phyloP scores from a whole-genome alignment of 2,329 filamentous ascomycete species.

The Chrysoporthe puriensis region DNA sequence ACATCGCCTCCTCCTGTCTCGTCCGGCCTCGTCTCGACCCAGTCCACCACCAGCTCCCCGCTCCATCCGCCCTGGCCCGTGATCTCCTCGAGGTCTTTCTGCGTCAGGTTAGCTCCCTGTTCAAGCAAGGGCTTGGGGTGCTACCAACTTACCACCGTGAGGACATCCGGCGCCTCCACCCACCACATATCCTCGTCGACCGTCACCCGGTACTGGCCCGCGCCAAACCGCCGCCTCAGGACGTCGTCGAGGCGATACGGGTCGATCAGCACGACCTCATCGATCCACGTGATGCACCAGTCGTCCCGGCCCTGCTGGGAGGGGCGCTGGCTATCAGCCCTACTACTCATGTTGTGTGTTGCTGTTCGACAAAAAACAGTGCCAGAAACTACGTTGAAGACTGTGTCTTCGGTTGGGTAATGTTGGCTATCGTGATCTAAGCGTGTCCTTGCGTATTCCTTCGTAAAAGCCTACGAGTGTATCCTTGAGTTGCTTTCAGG shows the following conservation, averaged over 20 bases:
- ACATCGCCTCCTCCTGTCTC: no score
- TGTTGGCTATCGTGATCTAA: not conserved
- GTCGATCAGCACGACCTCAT: not conserved
- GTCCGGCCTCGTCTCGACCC: not conserved
- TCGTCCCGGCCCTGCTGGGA: not conserved
- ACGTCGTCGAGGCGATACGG: slow-evolving; percentile 1
- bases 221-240: slow-evolving; percentile 6
- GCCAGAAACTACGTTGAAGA: not conserved
- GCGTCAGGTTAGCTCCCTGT: not conserved
- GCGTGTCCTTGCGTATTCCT: not conserved
- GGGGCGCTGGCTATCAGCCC: not conserved
- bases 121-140: no score
- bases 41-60: not conserved
- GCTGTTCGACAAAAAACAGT: not conserved
- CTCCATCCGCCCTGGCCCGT: not conserved
- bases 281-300: not conserved
- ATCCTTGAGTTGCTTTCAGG: not conserved
- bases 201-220: not conserved
- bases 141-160: not conserved
- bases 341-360: not conserved
- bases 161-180: not conserved
- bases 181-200: not conserved
- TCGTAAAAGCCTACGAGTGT: not conserved
- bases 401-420: not conserved
- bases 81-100: not conserved